These are phyloP conservation scores for Annulohypoxylon nitens DNA, from an alignment of 495 filamentous ascomycete genomes.

Conservation along the genomic window DNA sequence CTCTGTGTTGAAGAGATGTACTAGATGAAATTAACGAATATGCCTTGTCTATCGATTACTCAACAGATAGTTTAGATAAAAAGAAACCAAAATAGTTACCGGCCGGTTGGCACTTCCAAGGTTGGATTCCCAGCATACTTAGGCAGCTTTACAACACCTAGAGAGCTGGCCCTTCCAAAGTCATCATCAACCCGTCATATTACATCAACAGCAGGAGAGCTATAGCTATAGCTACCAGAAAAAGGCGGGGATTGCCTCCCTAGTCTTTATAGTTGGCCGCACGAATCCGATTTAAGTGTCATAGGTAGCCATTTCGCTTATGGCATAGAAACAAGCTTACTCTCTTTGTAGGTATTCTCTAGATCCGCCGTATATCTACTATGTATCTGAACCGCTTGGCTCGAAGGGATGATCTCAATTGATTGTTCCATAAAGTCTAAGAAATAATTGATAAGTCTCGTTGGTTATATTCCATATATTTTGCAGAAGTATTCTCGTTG, in stretches of 20 bases:
- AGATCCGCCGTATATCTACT: no score
- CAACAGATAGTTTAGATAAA: not conserved
- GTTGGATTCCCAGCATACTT: not conserved
- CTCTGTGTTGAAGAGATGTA: no score
- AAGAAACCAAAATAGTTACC: constrained; percentile 8
- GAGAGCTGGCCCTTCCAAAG: not conserved
- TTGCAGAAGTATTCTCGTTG: no score
- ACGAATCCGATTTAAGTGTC: not conserved
- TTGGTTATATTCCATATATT: no score
- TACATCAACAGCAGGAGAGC: constrained; percentile 7
- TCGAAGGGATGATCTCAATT: no score
- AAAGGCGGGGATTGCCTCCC: not conserved
- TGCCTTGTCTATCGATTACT: not conserved
- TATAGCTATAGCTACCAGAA: not conserved
- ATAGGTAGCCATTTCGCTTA: not conserved
- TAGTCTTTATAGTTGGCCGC: not conserved
- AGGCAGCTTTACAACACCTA: not conserved
- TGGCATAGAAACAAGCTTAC: not conserved
- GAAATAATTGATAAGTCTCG: no score
- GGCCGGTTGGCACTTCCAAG: constrained; percentile 4
- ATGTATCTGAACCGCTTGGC: not conserved
- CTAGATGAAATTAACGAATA: not conserved
- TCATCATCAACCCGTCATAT: constrained; percentile 32
- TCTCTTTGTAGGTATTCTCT: no score
- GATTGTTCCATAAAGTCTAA: no score